Base-by-base conservation (phyloP, 2,329 filamentous ascomycete species). In the Chrysosporium queenslandicum region DNA sequence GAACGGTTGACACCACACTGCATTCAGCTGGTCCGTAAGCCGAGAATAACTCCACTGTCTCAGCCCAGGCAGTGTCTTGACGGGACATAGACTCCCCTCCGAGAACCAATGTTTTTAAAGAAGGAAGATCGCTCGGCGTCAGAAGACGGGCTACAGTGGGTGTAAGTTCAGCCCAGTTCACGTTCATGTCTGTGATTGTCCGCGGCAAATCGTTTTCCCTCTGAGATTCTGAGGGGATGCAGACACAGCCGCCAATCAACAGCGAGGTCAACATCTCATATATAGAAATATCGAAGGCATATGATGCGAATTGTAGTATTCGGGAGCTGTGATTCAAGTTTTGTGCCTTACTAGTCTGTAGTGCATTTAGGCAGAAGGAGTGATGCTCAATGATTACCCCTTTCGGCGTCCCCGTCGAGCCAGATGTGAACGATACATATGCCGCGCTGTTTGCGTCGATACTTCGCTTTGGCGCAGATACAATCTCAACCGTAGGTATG, bases 371-470 rank as follows among this genome's bases (percentile, higher is more conserved):
- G 54, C 79, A 75, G 0, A 71, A 68, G 2, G 71, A 58, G 0
- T 66, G 65, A 55, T 83, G 80, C 2, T 72, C 75, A 53, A 80
- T 77, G 37, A 79, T 74, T 23, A 80, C 73, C 2, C 78, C 79
- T 50, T 77, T 76, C 0, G 76, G 74, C 39, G 34, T 49, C 23
- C 48, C 53, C 12, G 48, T 54, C 14, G 27, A 52, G 12, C 53
- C 53, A 6, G 47, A 51, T 2, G 52, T 54, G 46, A 27, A 54
- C 8, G 48, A 18, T 12, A 32, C 18, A 42, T 50, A 43, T 25
- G 16, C 18, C 4, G 40, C 25, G 16, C 20, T 43, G n/a, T 18
- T 14, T 5, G 34, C 5, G 8, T 14, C 9, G 12, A 34, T 34
- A 14, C n/a, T 14, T 5, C 11, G n/a, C n/a, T n/a, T n/a, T 29